Evolutionary conservation across 1,139 yeast genomes (phyloP).

Genomic region (Kodamaea sp.): DNA sequence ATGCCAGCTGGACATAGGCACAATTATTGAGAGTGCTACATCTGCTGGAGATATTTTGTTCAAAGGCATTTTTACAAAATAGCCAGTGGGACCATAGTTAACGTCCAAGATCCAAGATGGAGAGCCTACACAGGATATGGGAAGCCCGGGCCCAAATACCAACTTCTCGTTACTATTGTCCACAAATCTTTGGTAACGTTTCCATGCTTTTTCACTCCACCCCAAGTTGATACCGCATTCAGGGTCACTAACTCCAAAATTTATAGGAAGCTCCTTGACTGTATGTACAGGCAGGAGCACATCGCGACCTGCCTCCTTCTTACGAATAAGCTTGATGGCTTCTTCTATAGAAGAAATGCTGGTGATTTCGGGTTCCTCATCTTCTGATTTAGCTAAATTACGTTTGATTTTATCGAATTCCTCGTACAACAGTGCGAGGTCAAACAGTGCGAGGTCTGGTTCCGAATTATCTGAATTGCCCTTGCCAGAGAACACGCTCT

Average conservation of each 20-base stretch:
- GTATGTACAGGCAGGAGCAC: background rate
- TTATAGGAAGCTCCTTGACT: background rate
- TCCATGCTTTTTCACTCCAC: constrained; percentile 9
- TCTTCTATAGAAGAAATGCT: constrained; percentile 3
- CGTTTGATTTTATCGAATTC: constrained; percentile 8
- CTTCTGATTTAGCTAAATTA: background rate
- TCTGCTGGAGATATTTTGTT: constrained; percentile 8
- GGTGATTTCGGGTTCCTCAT: background rate
- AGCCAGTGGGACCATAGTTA: constrained; percentile 6
- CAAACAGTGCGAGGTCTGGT: background rate
- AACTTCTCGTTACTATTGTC: background rate
- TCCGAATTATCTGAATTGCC: constrained; percentile 1
- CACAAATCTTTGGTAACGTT: constrained; percentile 5
- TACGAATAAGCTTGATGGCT: constrained; percentile 5
- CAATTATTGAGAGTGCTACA: constrained; percentile 8
- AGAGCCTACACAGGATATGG: constrained; percentile 5
- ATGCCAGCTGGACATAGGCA: constrained; percentile 11
- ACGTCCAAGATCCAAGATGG: constrained; percentile 10
- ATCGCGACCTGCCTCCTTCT: constrained; percentile 3
- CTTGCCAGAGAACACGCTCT: background rate
- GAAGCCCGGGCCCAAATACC: constrained; percentile 2
- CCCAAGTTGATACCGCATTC: constrained; percentile 6
- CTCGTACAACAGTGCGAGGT: constrained; percentile 3
- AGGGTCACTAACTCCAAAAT: constrained; percentile 5
- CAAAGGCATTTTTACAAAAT: constrained; percentile 8